Evolutionary conservation across 257 asterid genomes (phyloP).

Genomic region (Orobanche coerulescens): DNA sequence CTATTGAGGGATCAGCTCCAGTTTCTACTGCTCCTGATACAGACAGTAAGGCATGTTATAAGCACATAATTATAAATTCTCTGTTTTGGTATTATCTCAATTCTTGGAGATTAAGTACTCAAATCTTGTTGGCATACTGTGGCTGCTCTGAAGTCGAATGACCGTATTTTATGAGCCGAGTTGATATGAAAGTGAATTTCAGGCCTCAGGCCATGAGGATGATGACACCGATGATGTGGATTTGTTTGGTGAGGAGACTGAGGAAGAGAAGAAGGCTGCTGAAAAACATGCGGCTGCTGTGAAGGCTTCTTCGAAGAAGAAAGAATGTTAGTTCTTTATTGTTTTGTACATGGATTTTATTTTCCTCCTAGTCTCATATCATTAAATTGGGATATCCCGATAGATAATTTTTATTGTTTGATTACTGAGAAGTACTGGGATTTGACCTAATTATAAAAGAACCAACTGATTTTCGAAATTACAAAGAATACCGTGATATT

Average conservation of each 20-base stretch:
- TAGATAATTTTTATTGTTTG: too few relatives aligned
- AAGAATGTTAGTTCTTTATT: conserved; percentile 51
- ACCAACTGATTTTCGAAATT: too few relatives aligned
- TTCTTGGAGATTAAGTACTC: too few relatives aligned
- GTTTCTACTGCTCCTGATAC: conserved; percentile 51
- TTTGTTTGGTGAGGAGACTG: conserved; percentile 93
- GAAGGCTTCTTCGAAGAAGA: conserved; percentile 80
- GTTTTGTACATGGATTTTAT: not conserved
- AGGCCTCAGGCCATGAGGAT: conserved; percentile 67
- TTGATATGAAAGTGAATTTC: not conserved
- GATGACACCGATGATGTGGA: conserved; percentile 86
- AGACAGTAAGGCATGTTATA: conserved; percentile 30
- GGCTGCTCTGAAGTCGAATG: not conserved
- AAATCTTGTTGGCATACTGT: not conserved
- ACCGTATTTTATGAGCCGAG: not conserved
- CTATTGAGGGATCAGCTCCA: conserved; percentile 44
- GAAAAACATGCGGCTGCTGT: conserved; percentile 84
- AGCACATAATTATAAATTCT: not conserved
- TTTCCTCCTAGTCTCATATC: not conserved
- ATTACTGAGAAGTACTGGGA: too few relatives aligned
- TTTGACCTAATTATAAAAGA: too few relatives aligned
- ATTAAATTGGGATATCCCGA: not conserved
- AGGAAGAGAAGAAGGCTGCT: conserved; percentile 87
- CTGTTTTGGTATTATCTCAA: too few relatives aligned
- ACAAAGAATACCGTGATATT: too few relatives aligned